Evolutionary conservation across 805 yeast species (phyloP), one percentile per base, ranked within the genome.

Genomic region (Candida dendrica): DNA sequence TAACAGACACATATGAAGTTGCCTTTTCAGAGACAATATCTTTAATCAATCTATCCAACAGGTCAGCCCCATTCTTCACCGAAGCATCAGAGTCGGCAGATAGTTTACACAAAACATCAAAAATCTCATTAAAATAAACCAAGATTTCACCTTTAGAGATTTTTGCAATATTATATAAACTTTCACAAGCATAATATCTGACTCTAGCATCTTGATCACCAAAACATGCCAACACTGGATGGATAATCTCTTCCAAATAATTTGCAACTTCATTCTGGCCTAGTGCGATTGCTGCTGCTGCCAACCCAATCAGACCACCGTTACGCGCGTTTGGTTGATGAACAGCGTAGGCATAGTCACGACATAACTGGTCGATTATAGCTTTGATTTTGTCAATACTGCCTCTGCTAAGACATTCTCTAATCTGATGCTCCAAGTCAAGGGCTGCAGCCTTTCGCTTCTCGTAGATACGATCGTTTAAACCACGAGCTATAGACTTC

Each of bases 131-230:
- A 70, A 93, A 93, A 59, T 87, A 90, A 11, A 84, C 68, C 46
- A 93, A 67, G 18, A 93, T 86, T 62, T 93, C 98, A 24, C 98
- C 98, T 51, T 95, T 80, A 3, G 98, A 95, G 17, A 93, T 95
- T 57, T 93, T 93, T 37, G 98, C 95, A 37, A 93, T 90, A 63
- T 93, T 93, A 63, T 93, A 93, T 46, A 93, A 70, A 38, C 95
- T 84, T 57, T 93, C 98, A 65, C 98, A 93, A 0, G 98, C 97
- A 60, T 89, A 93, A 56, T 93, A 93, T 42, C 98, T 72, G 8
- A 93, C 98, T 50, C 95, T 77, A n/a, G 96, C 91, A 60, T 93
- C 96, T 46, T 93, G 96, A 56, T 93, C 98, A 39, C 95, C 91
- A 60, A 93, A 93, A 45, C 97, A 91, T 0, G 96, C 91, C 52